Evolutionary conservation across 1,284 basidiomycete species (phyloP).

Genomic region (Entoloma clypeatum): DNA sequence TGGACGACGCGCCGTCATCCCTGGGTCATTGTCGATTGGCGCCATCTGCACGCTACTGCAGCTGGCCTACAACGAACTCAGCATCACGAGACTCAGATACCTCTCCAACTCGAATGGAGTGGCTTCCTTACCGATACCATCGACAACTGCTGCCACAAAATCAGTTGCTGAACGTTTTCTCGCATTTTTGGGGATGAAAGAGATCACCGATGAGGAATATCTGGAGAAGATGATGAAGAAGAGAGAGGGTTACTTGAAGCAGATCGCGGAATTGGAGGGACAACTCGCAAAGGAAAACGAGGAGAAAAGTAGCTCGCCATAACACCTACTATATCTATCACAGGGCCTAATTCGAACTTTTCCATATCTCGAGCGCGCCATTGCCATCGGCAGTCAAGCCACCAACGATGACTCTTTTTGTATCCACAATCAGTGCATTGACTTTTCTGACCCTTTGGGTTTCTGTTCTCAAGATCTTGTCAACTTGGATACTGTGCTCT

Average conservation of each 20-base stretch:
- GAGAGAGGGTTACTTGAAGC: conserved; percentile 46
- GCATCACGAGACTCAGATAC: conserved; percentile 52
- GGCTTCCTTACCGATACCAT: conserved; percentile 2
- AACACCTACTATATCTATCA: conserved; percentile 5
- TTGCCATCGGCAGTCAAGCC: conserved; percentile 55
- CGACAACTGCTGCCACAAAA: conserved; percentile 10
- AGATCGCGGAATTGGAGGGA: conserved; percentile 55
- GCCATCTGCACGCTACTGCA: conserved; percentile 57
- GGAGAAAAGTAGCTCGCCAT: conserved; percentile 10
- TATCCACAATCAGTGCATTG: conserved; percentile 49
- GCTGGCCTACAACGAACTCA: conserved; percentile 60
- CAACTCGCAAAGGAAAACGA: conserved; percentile 35
- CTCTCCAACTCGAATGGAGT: conserved; percentile 31
- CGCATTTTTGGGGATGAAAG: conserved; percentile 43
- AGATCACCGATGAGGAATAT: conserved; percentile 63
- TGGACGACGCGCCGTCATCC: conserved; percentile 35
- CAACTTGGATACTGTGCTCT: conserved; percentile 32
- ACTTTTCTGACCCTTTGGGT: conserved; percentile 50
- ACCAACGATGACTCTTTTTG: conserved; percentile 48
- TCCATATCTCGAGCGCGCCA: conserved; percentile 62
- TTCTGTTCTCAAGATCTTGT: conserved; percentile 43
- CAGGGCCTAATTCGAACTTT: no score
- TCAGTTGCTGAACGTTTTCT: conserved; percentile 33
- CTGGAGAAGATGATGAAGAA: conserved; percentile 48
- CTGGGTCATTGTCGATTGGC: conserved; percentile 54